Evolutionary conservation across 2,329 filamentous ascomycete species (phyloP).

Genomic region (Kalmusia sp.): DNA sequence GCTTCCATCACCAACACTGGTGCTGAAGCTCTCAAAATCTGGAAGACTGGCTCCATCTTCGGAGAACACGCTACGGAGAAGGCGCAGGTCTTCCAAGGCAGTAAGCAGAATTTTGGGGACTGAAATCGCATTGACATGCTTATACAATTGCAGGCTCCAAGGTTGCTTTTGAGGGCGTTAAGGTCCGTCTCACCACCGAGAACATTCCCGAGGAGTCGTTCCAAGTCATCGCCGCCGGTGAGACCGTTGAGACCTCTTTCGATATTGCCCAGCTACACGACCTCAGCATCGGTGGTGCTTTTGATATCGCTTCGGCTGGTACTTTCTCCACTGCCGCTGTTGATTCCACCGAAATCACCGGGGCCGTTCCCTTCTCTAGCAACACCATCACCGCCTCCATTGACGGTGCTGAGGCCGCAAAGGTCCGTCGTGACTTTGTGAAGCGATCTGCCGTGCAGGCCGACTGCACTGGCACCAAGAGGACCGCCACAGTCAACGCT

Average conservation of each 20-base stretch:
- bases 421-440: constrained; percentile 55
- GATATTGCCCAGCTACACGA: constrained; percentile 63
- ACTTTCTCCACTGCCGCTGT: constrained; percentile 62
- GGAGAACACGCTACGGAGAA: constrained; percentile 59
- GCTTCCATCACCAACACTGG: constrained; percentile 60
- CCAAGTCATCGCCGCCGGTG: constrained; percentile 51
- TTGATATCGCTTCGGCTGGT: constrained; percentile 61
- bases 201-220: constrained; percentile 58
- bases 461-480: constrained; percentile 59
- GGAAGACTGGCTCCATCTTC: constrained; percentile 59
- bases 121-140: not conserved
- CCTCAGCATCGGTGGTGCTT: constrained; percentile 55
- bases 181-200: constrained; percentile 52
- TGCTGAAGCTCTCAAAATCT: constrained; percentile 54
- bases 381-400: constrained; percentile 64
- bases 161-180: constrained; percentile 58
- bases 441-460: constrained; percentile 59
- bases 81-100: constrained; percentile 54
- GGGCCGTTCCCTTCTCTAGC: constrained; percentile 61
- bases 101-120: constrained; percentile 39
- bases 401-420: constrained; percentile 60
- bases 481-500: constrained; percentile 55
- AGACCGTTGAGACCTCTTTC: constrained; percentile 59
- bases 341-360: constrained; percentile 59
- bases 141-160: constrained; percentile 38